Evolutionary conservation across 2,329 filamentous ascomycete species (phyloP).

Genomic region (Colletotrichum higginsianum): DNA sequence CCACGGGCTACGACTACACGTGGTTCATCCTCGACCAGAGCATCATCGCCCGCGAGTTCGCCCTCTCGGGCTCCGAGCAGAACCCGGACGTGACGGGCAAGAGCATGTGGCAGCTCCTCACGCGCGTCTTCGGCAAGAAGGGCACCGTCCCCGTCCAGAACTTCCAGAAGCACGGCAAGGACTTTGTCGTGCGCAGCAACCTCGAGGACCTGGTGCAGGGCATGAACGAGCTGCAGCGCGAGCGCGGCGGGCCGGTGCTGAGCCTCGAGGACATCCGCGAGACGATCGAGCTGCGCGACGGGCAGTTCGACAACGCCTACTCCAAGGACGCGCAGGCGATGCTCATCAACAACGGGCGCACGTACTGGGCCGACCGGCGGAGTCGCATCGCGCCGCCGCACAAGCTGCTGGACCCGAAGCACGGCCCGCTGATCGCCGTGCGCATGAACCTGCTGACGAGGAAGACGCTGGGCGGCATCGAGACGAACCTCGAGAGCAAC

Average conservation of each 20-base stretch:
- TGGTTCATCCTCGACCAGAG: slow-evolving; percentile 73
- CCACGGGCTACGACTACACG: slow-evolving; percentile 73
- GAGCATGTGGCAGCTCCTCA: slow-evolving; percentile 67
- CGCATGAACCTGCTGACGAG: slow-evolving; percentile 73
- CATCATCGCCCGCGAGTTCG: slow-evolving; percentile 74
- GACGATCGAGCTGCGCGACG: slow-evolving; percentile 67
- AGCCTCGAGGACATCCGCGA: slow-evolving; percentile 60
- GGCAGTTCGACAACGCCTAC: slow-evolving; percentile 69
- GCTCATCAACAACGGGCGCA: slow-evolving; percentile 70
- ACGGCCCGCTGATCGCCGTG: slow-evolving; percentile 73
- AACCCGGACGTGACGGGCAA: slow-evolving; percentile 74
- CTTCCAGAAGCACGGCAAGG: slow-evolving; percentile 71
- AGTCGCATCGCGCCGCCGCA: slow-evolving; percentile 69
- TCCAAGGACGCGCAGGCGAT: slow-evolving; percentile 75
- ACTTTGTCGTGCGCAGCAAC: slow-evolving; percentile 72
- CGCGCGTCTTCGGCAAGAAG: slow-evolving; percentile 65
- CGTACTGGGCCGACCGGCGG: slow-evolving; percentile 68
- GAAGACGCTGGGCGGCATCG: slow-evolving; percentile 73
- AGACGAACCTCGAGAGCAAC: slow-evolving; percentile 71
- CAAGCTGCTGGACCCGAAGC: slow-evolving; percentile 65
- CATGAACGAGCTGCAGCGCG: slow-evolving; percentile 70
- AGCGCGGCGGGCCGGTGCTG: slow-evolving; percentile 63
- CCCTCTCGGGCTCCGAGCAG: slow-evolving; percentile 74
- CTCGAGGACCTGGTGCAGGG: slow-evolving; percentile 68
- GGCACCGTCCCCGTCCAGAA: slow-evolving; percentile 70